These are phyloP conservation scores for Gypsophila paniculata DNA, from an alignment of 179 eudicot species.

Conservation along the genomic window DNA sequence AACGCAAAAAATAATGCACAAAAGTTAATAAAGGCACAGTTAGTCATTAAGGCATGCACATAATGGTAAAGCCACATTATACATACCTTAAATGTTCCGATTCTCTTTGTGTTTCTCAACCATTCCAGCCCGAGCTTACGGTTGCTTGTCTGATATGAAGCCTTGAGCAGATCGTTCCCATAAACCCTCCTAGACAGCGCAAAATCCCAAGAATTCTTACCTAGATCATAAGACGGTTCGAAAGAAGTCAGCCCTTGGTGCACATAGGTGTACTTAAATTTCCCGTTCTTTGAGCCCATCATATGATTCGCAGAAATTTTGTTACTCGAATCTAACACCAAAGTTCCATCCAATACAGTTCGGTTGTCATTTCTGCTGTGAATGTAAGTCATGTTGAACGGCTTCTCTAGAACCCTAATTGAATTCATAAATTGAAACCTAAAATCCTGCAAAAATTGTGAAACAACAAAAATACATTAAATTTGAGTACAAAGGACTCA, in stretches of 20 bases:
- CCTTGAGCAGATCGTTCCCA: conserved; percentile 58
- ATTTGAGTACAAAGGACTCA: not conserved
- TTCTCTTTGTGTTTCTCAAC: conserved; percentile 49
- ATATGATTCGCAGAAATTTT: conserved; percentile 56
- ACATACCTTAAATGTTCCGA: conserved; percentile 62
- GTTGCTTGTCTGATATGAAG: conserved; percentile 59
- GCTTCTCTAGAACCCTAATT: conserved; percentile 52
- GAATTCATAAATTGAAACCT: conserved; percentile 71
- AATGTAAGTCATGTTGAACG: conserved; percentile 60
- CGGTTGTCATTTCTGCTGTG: conserved; percentile 52
- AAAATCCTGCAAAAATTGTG: conserved; percentile 43
- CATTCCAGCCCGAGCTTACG: conserved; percentile 61
- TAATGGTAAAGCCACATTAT: not conserved
- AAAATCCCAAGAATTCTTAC: conserved; percentile 75
- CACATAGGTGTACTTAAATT: conserved; percentile 55
- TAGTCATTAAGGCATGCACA: not conserved
- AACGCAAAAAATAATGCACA: conserved; percentile 2
- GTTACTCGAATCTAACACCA: conserved; percentile 58
- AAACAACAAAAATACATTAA: not conserved
- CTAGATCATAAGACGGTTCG: conserved; percentile 64
- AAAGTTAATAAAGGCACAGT: not conserved
- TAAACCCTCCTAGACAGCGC: conserved; percentile 55
- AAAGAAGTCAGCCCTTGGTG: conserved; percentile 52
- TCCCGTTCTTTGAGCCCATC: conserved; percentile 55
- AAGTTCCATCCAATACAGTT: conserved; percentile 52